phyloP scores from a whole-genome alignment of 805 yeast genomes.

The Wickerhamomyces kurtzmanii region DNA sequence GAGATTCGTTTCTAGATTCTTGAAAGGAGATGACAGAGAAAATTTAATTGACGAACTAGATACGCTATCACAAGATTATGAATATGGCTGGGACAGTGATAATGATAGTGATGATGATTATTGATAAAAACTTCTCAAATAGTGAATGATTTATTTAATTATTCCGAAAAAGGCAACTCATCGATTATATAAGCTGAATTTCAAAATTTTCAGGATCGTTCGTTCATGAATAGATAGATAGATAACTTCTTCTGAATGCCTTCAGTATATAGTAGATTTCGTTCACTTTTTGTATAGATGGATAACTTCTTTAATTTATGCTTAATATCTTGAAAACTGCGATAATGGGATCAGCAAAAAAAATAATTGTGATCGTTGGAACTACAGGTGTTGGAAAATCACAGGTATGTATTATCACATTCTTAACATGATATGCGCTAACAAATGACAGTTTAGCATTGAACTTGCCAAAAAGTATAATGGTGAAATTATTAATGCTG shows the following conservation, averaged over 20 bases:
- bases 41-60: conserved; percentile 42
- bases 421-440: conserved; percentile 2
- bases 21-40: conserved; percentile 38
- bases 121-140: neutral
- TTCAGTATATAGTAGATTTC: too few relatives aligned
- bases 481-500: conserved; percentile 93
- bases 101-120: conserved; percentile 30
- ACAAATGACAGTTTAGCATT: conserved; percentile 44
- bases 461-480: conserved; percentile 67
- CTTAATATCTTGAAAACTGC: conserved; percentile 2
- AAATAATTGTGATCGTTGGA: conserved; percentile 66
- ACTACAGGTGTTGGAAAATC: conserved; percentile 98
- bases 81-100: conserved; percentile 40
- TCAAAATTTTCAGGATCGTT: too few relatives aligned
- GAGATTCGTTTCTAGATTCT: conserved; percentile 18
- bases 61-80: conserved; percentile 33
- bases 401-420: conserved; percentile 31
- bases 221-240: too few relatives aligned
- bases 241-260: too few relatives aligned
- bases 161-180: too few relatives aligned
- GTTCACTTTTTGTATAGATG: too few relatives aligned
- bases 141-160: too few relatives aligned
- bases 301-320: too few relatives aligned
- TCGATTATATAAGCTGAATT: too few relatives aligned
- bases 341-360: conserved; percentile 15